These are phyloP conservation scores for Avena atlantica DNA, from an alignment of 176 grass and related monocot genomes.

Conservation along the genomic window DNA sequence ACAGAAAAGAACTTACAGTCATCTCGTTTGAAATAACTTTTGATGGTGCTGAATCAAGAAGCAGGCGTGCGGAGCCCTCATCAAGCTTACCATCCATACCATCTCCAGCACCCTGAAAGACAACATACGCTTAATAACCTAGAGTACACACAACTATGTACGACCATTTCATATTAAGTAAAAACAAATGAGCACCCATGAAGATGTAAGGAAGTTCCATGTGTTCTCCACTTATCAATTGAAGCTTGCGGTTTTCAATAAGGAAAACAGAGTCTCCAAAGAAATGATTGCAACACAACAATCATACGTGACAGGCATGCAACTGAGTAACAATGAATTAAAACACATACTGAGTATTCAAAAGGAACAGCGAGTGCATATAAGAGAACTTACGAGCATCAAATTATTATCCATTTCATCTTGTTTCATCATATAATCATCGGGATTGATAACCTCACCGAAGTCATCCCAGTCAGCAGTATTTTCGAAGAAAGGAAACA, in stretches of 20 bases:
- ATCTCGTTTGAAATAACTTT: slow-evolving; percentile 91
- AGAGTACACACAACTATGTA: slow-evolving; percentile 33
- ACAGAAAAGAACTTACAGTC: slow-evolving; percentile 66
- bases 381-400: slow-evolving; percentile 79
- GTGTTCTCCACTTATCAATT: slow-evolving; percentile 12
- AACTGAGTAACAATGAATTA: slow-evolving; percentile 11
- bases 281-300: slow-evolving; percentile 2
- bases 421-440: slow-evolving; percentile 93
- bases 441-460: slow-evolving; percentile 97
- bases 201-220: slow-evolving; percentile 23
- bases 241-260: slow-evolving; percentile 39
- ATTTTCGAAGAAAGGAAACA: slow-evolving; percentile 97
- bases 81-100: slow-evolving; percentile 88
- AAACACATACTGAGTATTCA: not conserved
- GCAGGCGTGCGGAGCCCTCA: slow-evolving; percentile 83
- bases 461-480: slow-evolving; percentile 96
- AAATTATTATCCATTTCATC: slow-evolving; percentile 72
- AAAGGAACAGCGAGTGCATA: slow-evolving; percentile 14
- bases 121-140: slow-evolving; percentile 34
- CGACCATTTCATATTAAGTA: not conserved
- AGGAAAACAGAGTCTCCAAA: slow-evolving; percentile 4
- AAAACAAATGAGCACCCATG: not conserved
- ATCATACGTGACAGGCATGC: not conserved
- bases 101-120: slow-evolving; percentile 74
- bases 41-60: slow-evolving; percentile 83